Evolutionary conservation across 441 rosid species (phyloP).

Genomic region (Arabidopsis lyrata): DNA sequence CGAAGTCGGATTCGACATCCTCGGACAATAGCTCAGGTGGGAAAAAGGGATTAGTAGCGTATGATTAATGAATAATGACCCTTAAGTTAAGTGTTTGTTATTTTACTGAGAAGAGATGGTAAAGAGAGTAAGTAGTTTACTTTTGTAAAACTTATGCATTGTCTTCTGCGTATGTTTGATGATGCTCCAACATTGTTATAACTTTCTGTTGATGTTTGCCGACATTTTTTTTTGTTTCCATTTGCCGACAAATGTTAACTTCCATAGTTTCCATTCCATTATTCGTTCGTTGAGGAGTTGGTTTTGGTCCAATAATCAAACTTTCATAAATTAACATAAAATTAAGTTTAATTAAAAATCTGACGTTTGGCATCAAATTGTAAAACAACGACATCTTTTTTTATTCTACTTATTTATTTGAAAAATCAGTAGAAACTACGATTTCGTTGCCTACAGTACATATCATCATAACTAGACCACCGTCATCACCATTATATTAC

Average conservation of each 20-base stretch:
- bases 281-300: constrained; percentile 17
- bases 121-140: constrained; percentile 22
- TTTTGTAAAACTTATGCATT: not conserved
- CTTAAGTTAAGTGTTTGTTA: not conserved
- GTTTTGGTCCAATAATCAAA: constrained; percentile 11
- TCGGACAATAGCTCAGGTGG: constrained; percentile 69
- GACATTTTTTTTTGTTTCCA: constrained; percentile 10
- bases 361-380: not conserved
- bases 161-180: constrained; percentile 18
- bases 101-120: not conserved
- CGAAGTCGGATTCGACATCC: constrained; percentile 53
- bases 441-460: not conserved
- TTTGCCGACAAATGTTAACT: constrained; percentile 34
- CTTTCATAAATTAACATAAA: not conserved
- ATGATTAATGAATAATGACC: constrained; percentile 46
- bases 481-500: not conserved
- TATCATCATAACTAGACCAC: not conserved
- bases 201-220: constrained; percentile 32
- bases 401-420: not conserved
- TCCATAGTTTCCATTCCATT: not conserved
- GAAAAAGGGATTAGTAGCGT: constrained; percentile 73
- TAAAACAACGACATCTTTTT: not conserved
- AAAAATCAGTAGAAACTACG: not conserved
- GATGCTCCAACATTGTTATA: constrained; percentile 17
- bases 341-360: not conserved